Conservation (phyloP, 257 asterid genomes). For the Paraleonurus japonicus region DNA sequence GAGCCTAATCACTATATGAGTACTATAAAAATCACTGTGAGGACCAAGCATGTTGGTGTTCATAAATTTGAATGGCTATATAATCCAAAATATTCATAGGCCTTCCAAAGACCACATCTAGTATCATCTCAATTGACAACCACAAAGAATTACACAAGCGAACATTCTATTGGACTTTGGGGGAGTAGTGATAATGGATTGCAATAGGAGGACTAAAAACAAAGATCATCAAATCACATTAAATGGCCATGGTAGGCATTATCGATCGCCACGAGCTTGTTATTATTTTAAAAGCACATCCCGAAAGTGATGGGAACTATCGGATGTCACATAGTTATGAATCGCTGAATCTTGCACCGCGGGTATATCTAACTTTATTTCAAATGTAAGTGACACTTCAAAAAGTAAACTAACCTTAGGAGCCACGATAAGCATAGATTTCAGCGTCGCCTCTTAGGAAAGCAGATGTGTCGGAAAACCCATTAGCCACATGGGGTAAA, state of each 20-base stretch:
- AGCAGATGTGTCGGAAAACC: constrained; percentile 95
- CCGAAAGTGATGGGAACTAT: constrained; percentile 11
- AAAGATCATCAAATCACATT: constrained; percentile 9
- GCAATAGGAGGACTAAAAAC: constrained; percentile 14
- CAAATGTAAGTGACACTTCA: constrained; percentile 14
- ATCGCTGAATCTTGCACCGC: constrained; percentile 16
- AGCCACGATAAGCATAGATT: constrained; percentile 96
- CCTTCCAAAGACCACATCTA: constrained; percentile 12
- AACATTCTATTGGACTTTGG: neutral
- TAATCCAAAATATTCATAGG: neutral
- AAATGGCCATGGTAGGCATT: neutral
- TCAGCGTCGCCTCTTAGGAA: constrained; percentile 92
- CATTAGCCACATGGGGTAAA: constrained; percentile 92
- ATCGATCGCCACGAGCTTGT: neutral
- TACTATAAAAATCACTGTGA: constrained; percentile 3
- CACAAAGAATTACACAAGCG: neutral
- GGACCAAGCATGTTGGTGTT: constrained; percentile 5
- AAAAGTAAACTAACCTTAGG: constrained; percentile 68
- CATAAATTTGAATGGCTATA: neutral
- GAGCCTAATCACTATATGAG: neutral
- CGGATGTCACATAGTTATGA: constrained; percentile 12
- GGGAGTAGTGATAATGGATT: neutral
- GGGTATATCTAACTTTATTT: constrained; percentile 4
- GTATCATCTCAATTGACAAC: constrained; percentile 4
- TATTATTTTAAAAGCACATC: constrained; percentile 2